Conservation (phyloP, 331 rosid species). For the Prunus yedoensis region DNA sequence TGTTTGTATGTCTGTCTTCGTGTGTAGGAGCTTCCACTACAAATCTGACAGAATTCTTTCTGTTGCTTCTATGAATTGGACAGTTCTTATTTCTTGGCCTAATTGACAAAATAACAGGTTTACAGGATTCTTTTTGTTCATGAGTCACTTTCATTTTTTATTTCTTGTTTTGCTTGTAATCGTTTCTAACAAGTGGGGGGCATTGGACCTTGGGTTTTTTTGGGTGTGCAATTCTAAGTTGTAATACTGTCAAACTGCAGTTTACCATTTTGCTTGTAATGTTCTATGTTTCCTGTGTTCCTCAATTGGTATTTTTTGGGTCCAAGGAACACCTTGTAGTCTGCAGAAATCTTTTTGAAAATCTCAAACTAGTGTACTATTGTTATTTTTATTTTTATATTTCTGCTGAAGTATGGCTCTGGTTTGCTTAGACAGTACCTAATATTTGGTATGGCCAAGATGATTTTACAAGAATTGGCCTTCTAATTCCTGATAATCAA, state of each 20-base stretch:
- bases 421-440: too few relatives aligned
- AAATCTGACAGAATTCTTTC: constrained; percentile 21
- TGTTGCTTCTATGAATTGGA: constrained; percentile 19
- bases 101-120: constrained; percentile 13
- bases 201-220: neutral
- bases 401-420: neutral
- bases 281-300: neutral
- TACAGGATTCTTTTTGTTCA: constrained; percentile 22
- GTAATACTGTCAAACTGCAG: neutral
- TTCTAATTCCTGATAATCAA: neutral
- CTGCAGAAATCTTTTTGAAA: neutral
- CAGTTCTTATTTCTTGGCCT: neutral
- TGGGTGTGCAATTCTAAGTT: neutral
- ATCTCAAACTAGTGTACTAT: neutral
- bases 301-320: neutral
- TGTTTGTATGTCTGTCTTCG: neutral
- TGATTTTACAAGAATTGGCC: neutral
- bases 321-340: neutral
- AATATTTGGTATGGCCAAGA: too few relatives aligned
- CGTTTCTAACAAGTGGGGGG: neutral
- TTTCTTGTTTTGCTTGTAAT: constrained; percentile 14
- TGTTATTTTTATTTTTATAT: neutral
- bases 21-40: constrained; percentile 16
- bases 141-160: constrained; percentile 35
- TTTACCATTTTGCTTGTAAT: neutral